A percentile compares a stretch with the other conserved stretches of the same genome.
phyloP scores from a whole-genome alignment of 108 stramenopile species.

The Cyclostephanos invisitatus region DNA sequence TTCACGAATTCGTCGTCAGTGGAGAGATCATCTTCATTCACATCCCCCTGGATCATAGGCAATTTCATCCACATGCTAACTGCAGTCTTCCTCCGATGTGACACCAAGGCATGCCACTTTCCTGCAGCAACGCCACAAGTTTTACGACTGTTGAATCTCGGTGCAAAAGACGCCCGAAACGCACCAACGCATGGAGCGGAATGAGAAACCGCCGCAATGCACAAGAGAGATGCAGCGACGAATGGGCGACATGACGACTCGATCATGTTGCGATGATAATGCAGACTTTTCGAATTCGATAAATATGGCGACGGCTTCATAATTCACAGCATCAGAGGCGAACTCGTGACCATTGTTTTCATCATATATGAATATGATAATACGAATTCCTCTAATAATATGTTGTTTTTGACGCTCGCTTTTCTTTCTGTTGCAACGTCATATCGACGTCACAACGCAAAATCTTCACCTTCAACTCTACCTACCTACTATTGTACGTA shows the following conservation, averaged over 20 bases:
- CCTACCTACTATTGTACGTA: no score
- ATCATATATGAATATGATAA: no score
- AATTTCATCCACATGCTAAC: neutral
- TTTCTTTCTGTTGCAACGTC: no score
- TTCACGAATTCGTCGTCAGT: neutral
- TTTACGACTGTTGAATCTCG: neutral
- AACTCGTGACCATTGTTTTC: no score
- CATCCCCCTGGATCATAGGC: slow-evolving; percentile 8
- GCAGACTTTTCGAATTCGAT: no score
- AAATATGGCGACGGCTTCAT: no score
- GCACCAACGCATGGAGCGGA: neutral
- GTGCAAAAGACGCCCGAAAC: neutral
- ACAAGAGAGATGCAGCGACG: neutral
- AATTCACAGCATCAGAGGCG: no score
- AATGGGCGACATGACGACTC: neutral
- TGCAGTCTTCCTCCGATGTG: neutral
- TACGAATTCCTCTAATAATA: no score
- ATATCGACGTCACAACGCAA: no score
- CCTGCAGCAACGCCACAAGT: neutral
- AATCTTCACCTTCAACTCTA: no score
- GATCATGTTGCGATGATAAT: neutral
- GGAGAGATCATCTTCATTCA: neutral
- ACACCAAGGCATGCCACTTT: neutral
- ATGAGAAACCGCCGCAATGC: neutral
- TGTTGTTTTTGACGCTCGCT: no score